Base-by-base conservation (phyloP, 768 basidiomycete species). In the Boletus sp. region DNA sequence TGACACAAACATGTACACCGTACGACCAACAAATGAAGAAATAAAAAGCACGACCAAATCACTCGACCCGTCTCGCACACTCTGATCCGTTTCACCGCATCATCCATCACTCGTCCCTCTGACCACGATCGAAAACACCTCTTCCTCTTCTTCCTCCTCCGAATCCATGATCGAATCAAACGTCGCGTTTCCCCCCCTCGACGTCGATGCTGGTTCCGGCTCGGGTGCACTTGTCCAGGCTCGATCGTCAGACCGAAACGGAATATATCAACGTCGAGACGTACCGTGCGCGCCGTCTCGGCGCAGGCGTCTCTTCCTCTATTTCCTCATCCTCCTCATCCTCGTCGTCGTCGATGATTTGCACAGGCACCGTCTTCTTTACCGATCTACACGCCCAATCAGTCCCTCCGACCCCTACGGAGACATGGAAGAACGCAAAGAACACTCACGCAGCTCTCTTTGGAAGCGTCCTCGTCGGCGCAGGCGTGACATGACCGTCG, bases 91-190 rank as follows among this genome's bases (percentile, higher is more conserved):
- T 3, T 7, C 42, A 44, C 24, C 20, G 20, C 28, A 30, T 46
- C 45, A 46, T 15, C 20, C 45, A 17, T 46, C 29, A 7, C 17
- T 46, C 45, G 29, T 14, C 29, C 17, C 45, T 18, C 28, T 46
- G 4, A 18, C 52, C 33, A 64, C 57, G 30, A 59, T 30, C 50
- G 62, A 64, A 3, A 77, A 73, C 15, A 84, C 83, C 70, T 84
- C 81, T 41, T 66, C 62, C 9, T 78, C 77, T 45, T 81, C 82
- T 17, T 83, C 84, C 52, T 79, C 78, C 41, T 77, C 76, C 49
- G 73, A 73, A 57, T 83, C 82, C 71, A 85, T 81, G 24, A 85
- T 81, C 4, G 84, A 83, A 68, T 81, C 80, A 45, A 66, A 61
- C 15, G 64, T 65, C 14, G 18, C 48, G n/a, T 67, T 71, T 7